Conservation (phyloP, 2,329 filamentous ascomycete genomes). For the Didymella glomerata region DNA sequence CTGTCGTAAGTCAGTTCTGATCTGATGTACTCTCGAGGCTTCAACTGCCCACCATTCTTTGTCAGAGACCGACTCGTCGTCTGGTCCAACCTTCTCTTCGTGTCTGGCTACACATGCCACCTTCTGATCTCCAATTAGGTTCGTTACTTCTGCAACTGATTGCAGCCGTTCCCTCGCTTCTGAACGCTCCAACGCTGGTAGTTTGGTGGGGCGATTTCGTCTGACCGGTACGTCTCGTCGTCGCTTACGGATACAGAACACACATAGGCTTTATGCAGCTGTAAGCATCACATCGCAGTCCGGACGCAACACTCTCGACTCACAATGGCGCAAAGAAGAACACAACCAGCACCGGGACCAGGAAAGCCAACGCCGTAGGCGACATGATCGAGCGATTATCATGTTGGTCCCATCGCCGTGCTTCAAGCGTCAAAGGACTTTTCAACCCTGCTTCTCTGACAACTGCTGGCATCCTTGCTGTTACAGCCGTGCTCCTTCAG, state of each 20-base stretch:
- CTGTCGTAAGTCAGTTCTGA: slow-evolving; percentile 30
- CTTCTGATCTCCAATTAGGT: slow-evolving; percentile 10
- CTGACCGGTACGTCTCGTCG: slow-evolving; percentile 18
- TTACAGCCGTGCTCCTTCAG: slow-evolving; percentile 4
- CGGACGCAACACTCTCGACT: slow-evolving; percentile 17
- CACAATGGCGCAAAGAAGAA: slow-evolving; percentile 43
- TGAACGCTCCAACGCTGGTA: slow-evolving; percentile 29
- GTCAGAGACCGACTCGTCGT: slow-evolving; percentile 33
- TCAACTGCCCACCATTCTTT: slow-evolving; percentile 37
- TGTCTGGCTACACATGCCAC: slow-evolving; percentile 9
- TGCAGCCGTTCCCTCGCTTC: slow-evolving; percentile 35
- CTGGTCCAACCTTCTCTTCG: slow-evolving; percentile 11
- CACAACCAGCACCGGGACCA: slow-evolving; percentile 41
- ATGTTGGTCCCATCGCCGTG: slow-evolving; percentile 13
- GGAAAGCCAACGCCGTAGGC: slow-evolving; percentile 40
- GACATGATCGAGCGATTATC: slow-evolving; percentile 32
- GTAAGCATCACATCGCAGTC: slow-evolving; percentile 7
- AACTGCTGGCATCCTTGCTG: slow-evolving; percentile 20
- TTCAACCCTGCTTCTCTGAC: slow-evolving; percentile 4
- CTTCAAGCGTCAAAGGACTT: slow-evolving; percentile 8
- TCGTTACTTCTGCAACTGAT: slow-evolving; percentile 33
- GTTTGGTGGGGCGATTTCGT: slow-evolving; percentile 20
- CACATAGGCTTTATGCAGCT: slow-evolving; percentile 26
- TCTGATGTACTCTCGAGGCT: not conserved
- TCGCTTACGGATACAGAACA: slow-evolving; percentile 34